Evolutionary conservation across 768 basidiomycete species (phyloP).

Genomic region (Austroboletus festivus): DNA sequence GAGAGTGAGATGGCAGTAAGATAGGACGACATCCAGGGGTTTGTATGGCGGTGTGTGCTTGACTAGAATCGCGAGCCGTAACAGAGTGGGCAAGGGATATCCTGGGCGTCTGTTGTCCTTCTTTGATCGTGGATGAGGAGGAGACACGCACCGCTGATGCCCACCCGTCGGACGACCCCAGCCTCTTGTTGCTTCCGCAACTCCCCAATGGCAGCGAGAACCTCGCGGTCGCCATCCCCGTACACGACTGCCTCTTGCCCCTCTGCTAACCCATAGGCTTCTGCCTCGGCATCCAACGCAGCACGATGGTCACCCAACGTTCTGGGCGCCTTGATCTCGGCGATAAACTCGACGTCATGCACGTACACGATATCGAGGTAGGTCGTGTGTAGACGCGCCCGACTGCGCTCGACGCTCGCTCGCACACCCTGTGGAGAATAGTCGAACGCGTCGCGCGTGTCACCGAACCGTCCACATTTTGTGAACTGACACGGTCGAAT

Average conservation of each 20-base stretch:
- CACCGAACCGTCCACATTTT: conserved; percentile 80
- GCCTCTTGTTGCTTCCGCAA: conserved; percentile 67
- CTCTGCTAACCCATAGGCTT: conserved; percentile 60
- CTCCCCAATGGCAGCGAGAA: conserved; percentile 66
- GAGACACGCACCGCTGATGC: conserved; percentile 65
- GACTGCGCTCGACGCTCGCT: conserved; percentile 60
- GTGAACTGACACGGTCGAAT: conserved; percentile 55
- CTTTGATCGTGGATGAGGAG: neutral
- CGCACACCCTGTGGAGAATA: conserved; percentile 68
- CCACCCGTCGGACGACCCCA: conserved; percentile 69
- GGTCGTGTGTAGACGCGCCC: conserved; percentile 65
- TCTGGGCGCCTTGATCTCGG: conserved; percentile 47
- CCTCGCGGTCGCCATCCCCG: conserved; percentile 68
- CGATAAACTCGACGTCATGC: conserved; percentile 83
- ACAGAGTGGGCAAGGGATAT: conserved; percentile 77
- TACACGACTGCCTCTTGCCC: conserved; percentile 55
- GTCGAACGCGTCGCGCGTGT: conserved; percentile 54
- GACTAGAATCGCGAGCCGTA: conserved; percentile 76
- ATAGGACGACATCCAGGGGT: conserved; percentile 75
- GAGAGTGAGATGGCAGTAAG: conserved; percentile 77
- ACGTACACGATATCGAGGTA: conserved; percentile 81
- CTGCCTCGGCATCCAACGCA: conserved; percentile 53
- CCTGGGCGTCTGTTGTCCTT: conserved; percentile 39
- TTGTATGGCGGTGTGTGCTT: conserved; percentile 61
- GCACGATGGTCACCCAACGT: conserved; percentile 51